Base-by-base conservation (phyloP, 177 flowering plant species). In the Tripterygium wilfordii region DNA sequence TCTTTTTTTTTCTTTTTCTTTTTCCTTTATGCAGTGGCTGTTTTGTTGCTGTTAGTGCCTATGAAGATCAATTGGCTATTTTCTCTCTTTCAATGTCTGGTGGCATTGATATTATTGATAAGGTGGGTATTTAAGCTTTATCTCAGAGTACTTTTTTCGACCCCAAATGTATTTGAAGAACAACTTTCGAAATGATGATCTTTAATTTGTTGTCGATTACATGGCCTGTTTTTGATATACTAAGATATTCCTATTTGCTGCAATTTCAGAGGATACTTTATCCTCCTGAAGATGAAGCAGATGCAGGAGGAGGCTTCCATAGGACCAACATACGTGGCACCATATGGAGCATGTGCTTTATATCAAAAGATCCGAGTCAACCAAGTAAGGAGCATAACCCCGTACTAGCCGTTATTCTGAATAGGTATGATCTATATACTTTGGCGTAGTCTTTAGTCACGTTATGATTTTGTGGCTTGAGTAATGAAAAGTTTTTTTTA, bases 271-370 rank as follows among this genome's bases (percentile, higher is more conserved):
- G 58, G 72, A 66, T 86, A 47, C 62, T 56, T 39, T 82, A 72
- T 70, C 90, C 95, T 45, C 57, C 85, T 58, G 89, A 77, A 60
- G 62, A 48, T 51, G 80, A 73, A 62, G 79, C 57, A 17, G 68
- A 54, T 43, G 23, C 61, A 33, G 54, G 24, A 37, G 28, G 61
- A 53, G 76, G 57, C 33, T 9, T 59, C 28, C 69, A 63, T 16
- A 61, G 60, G 48, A 48, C 57, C 33, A 54, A 46, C 54, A 67
- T 82, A 38, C 44, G 51, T 62, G 99, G 97, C 48, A 79, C 96
- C 35, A 92, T 92, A 53, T 92, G 99, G 99, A 86, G 96, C 74
- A 84, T 89, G 88, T 89, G 96, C 69, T 89, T 88, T 64, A 67
- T 88, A 54, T 76, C 96, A 31, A 69, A 70, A 47, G 75, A 74